A percentile compares a stretch with the other conserved stretches of the same genome.
These are phyloP conservation scores for Hanseniaspora hatyaiensis DNA, from an alignment of 805 yeast species.

Conservation along the genomic window DNA sequence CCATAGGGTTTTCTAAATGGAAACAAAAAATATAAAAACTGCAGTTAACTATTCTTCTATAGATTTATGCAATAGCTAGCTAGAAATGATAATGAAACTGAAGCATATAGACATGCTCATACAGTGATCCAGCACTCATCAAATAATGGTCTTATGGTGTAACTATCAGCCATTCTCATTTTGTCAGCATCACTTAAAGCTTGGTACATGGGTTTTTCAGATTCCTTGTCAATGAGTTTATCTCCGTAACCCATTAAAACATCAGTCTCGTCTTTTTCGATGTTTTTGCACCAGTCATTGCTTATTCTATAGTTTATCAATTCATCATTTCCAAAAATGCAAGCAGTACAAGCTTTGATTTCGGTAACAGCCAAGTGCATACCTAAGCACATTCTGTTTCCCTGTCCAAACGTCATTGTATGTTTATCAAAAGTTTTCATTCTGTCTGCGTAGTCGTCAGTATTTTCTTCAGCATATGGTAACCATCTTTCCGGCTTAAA, in stretches of 20 bases:
- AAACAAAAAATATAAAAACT: too few relatives aligned
- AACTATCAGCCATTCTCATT: constrained; percentile 48
- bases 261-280: constrained; percentile 19
- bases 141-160: constrained; percentile 41
- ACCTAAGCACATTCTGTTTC: constrained; percentile 65
- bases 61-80: too few relatives aligned
- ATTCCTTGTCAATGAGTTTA: constrained; percentile 2
- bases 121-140: constrained; percentile 50
- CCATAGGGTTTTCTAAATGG: too few relatives aligned
- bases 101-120: too few relatives aligned
- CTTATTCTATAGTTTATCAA: constrained; percentile 32
- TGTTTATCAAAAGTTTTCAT: constrained; percentile 38
- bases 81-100: too few relatives aligned
- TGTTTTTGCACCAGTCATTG: constrained; percentile 35
- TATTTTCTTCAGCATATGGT: constrained; percentile 29
- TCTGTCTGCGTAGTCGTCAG: constrained; percentile 29
- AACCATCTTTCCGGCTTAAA: constrained; percentile 61
- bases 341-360: constrained; percentile 46
- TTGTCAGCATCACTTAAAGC: constrained; percentile 33
- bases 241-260: constrained; percentile 23
- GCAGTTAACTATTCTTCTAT: too few relatives aligned
- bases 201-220: constrained; percentile 14
- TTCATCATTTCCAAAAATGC: constrained; percentile 37
- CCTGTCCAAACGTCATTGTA: constrained; percentile 63
- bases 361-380: constrained; percentile 56